Base-by-base conservation (phyloP, 2,329 filamentous ascomycete species). In the Claviceps pazoutovae region DNA sequence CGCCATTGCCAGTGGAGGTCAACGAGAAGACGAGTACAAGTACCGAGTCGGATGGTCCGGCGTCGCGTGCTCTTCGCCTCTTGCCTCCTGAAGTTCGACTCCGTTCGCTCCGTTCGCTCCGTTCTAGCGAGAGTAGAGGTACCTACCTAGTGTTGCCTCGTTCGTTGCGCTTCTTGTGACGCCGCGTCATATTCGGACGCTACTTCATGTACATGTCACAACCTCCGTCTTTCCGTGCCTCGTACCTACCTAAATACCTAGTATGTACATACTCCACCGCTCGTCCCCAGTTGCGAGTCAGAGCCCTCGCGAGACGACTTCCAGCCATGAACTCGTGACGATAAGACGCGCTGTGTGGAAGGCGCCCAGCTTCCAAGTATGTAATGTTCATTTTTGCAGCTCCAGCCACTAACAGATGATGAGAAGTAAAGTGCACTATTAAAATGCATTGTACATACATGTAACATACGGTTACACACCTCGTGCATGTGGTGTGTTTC, bases 41-140 rank as follows among this genome's bases (percentile, higher is more conserved):
- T 30, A 44, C 41, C 44, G 37, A 38, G 21, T 38, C 51, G 51
- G 48, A 44, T 51, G 23, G 39, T 13, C 39, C 51, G 51, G 51
- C 48, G 5, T 11, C 43, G 48, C 45, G 30, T 36, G 44, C 49
- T 51, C 49, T 42, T 51, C 49, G 36, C 49, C 43, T 46, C 21
- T 38, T 16, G 26, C 23, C 14, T 30, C 21, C 9, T 9, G 43
- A 17, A 14, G 14, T 11, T 7, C 5, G 5, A 2, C 13, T 7
- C 37, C 37, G 14, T 39, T 16, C 23, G 14, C 13, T 23, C 19
- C 21, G 42, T 44, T 17, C 16, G 41, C 19, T 23, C 19, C 21
- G 42, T 44, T 17, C 16, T 44, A 23, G 37, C 47, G 34, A 48
- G 13, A 47, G 19, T 11, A 5, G 17, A 17, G 19, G 9, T 43